Conservation (phyloP, 345 rosid species). For the Psidium friedrichsthalianum region DNA sequence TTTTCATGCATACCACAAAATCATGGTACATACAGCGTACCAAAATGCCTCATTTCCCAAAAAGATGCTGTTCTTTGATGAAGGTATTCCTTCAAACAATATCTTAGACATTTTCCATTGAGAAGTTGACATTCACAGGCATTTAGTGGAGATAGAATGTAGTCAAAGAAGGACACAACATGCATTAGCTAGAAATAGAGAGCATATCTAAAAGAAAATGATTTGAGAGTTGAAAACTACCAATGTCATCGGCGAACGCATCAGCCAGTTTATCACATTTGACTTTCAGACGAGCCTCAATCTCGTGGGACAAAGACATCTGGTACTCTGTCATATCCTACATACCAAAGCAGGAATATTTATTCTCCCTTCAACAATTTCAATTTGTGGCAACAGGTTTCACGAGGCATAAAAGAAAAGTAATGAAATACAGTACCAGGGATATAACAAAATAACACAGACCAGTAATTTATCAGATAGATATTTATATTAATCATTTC, state of each 20-base stretch:
- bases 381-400: not conserved
- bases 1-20: not conserved
- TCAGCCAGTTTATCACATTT: constrained; percentile 87
- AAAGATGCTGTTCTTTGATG: not conserved
- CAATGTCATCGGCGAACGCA: constrained; percentile 75
- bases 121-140: not conserved
- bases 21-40: not conserved
- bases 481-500: not conserved
- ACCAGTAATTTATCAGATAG: not conserved
- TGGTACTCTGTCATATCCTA: constrained; percentile 89
- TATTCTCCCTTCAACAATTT: not conserved
- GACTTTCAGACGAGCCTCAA: constrained; percentile 66
- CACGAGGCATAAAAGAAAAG: not conserved
- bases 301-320: constrained; percentile 70
- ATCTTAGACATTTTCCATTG: not conserved
- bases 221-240: constrained; percentile 21
- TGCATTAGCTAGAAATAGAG: not conserved
- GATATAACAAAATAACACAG: not conserved
- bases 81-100: not conserved
- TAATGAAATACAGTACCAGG: not conserved
- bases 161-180: not conserved
- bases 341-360: not conserved
- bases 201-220: not conserved
- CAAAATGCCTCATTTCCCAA: not conserved
- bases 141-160: not conserved